Conservation (phyloP, 2,329 filamentous ascomycete species). For the Arthrobotrys iridis region DNA sequence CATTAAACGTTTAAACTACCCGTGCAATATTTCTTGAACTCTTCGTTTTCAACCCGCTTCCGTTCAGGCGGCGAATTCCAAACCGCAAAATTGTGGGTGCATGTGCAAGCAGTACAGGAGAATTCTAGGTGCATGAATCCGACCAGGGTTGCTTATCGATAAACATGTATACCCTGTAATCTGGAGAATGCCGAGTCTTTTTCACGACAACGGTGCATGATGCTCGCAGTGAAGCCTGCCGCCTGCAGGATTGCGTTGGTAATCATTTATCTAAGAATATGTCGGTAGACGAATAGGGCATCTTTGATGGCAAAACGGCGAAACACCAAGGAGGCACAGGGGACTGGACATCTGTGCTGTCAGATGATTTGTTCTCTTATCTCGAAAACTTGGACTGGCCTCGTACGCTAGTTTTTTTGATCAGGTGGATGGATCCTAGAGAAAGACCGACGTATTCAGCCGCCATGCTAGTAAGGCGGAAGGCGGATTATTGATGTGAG, state of each 20-base stretch:
- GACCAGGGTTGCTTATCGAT: conserved; percentile 37
- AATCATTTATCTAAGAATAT: conserved; percentile 38
- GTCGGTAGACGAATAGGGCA: conserved; percentile 13
- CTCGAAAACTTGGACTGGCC: background rate
- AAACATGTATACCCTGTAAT: background rate
- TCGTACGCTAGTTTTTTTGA: background rate
- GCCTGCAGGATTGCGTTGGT: conserved; percentile 49
- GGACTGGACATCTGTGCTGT: background rate
- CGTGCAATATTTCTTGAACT: conserved; percentile 17
- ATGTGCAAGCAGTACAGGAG: conserved; percentile 7
- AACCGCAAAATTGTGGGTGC: conserved; percentile 1
- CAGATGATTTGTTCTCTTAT: conserved; percentile 37
- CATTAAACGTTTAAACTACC: conserved; percentile 2
- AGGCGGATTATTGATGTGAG: too few relatives aligned
- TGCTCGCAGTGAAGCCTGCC: conserved; percentile 19
- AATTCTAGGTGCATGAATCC: conserved; percentile 16
- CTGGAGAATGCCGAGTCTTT: background rate
- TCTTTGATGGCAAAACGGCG: background rate
- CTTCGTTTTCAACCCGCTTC: background rate
- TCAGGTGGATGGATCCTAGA: conserved; percentile 12
- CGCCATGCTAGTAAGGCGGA: background rate
- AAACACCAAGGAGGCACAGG: background rate
- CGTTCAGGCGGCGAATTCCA: background rate
- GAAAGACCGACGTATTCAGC: background rate
- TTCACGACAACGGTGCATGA: conserved; percentile 16